These are phyloP conservation scores for Aspergillus ruber DNA, from an alignment of 2,329 filamentous ascomycete species.

Conservation along the genomic window DNA sequence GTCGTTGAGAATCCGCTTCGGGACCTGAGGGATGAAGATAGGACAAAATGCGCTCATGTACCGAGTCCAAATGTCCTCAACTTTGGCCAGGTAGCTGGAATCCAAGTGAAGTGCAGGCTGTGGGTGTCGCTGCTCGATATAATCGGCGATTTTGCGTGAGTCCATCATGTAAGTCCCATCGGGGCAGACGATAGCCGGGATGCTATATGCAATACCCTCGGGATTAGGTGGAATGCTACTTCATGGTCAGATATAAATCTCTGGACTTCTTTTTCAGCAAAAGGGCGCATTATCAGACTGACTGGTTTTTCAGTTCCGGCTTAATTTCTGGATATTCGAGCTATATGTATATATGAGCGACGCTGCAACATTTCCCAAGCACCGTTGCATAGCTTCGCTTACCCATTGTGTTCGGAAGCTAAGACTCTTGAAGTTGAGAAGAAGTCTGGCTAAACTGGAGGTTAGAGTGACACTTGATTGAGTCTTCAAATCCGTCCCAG, in stretches of 20 bases:
- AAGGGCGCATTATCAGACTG: conserved; percentile 15
- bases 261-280: conserved; percentile 1
- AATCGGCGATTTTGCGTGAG: conserved; percentile 52
- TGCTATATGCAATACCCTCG: conserved; percentile 43
- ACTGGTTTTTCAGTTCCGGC: conserved; percentile 51
- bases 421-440: conserved; percentile 62
- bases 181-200: conserved; percentile 51
- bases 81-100: conserved; percentile 42
- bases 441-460: conserved; percentile 49
- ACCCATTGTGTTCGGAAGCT: conserved; percentile 47
- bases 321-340: conserved; percentile 62
- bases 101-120: conserved; percentile 54
- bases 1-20: conserved; percentile 46
- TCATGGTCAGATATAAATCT: conserved; percentile 1
- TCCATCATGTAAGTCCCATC: conserved; percentile 60
- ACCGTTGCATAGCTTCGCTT: neutral
- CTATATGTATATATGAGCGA: conserved; percentile 50
- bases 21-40: conserved; percentile 46
- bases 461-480: conserved; percentile 8
- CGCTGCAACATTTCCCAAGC: neutral
- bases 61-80: conserved; percentile 34
- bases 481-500: neutral
- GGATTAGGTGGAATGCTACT: conserved; percentile 43
- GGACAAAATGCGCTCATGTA: conserved; percentile 29
- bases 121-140: conserved; percentile 55